These are phyloP conservation scores for Calamus simplicifolius DNA, from an alignment of 176 grass and related monocot species.

Conservation along the genomic window DNA sequence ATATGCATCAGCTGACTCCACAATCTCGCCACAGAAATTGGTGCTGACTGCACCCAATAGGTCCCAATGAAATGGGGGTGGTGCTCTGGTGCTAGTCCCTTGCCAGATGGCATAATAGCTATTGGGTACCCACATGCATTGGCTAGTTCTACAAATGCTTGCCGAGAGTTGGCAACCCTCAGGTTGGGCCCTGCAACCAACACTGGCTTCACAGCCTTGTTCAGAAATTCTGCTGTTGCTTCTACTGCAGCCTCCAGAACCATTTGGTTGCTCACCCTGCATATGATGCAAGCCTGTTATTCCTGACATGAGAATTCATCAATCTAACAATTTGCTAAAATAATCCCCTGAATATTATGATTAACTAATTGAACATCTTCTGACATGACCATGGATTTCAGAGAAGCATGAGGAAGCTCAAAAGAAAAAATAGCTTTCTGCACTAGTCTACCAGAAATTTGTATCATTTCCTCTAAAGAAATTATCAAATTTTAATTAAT, in stretches of 20 bases:
- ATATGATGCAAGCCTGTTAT: neutral
- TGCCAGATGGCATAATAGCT: constrained; percentile 6
- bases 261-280: constrained; percentile 7
- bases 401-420: too few species aligned
- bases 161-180: constrained; percentile 9
- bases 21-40: constrained; percentile 13
- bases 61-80: constrained; percentile 10
- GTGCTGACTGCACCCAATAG: constrained; percentile 8
- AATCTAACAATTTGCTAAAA: neutral
- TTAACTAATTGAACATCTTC: neutral
- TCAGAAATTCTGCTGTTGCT: constrained; percentile 3
- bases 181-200: constrained; percentile 6
- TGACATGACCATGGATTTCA: neutral
- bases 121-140: constrained; percentile 9
- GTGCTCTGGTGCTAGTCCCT: constrained; percentile 4
- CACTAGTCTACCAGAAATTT: too few species aligned
- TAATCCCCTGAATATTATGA: neutral
- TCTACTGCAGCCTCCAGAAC: constrained; percentile 7
- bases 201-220: constrained; percentile 13
- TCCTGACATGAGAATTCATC: neutral
- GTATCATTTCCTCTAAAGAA: too few species aligned
- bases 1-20: constrained; percentile 13
- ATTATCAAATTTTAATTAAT: too few species aligned
- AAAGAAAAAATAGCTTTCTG: too few species aligned
- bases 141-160: neutral